These are phyloP conservation scores for Tylopilus sp. DNA, from an alignment of 768 basidiomycete species.

Conservation along the genomic window DNA sequence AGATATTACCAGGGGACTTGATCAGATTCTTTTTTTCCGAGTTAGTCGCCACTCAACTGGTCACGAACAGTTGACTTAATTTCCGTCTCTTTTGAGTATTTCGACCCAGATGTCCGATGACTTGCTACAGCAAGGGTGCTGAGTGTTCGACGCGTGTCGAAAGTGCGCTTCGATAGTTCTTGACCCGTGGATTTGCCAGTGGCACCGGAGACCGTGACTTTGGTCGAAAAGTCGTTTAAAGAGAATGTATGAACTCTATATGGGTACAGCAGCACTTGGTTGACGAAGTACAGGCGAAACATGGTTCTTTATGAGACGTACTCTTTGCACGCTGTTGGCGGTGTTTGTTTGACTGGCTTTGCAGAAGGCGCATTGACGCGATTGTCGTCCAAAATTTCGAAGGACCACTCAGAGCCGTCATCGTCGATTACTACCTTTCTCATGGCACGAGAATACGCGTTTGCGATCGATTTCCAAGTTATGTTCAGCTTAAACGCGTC, in stretches of 20 bases:
- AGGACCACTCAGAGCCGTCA: constrained; percentile 27
- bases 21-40: background rate
- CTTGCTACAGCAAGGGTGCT: background rate
- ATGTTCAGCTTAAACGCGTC: background rate
- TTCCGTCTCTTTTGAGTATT: background rate
- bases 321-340: constrained; percentile 7
- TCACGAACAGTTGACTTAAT: no score
- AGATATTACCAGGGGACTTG: background rate
- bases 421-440: constrained; percentile 13
- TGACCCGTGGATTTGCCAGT: background rate
- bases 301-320: constrained; percentile 14
- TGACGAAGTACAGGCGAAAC: constrained; percentile 11
- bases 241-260: constrained; percentile 21
- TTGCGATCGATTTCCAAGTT: background rate
- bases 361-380: constrained; percentile 7
- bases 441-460: constrained; percentile 14
- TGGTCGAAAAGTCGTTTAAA: constrained; percentile 14
- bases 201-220: background rate
- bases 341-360: constrained; percentile 21
- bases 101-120: background rate
- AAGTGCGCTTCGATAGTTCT: background rate
- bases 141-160: background rate
- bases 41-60: constrained; percentile 14
- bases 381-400: constrained; percentile 31
- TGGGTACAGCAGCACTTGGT: background rate